Evolutionary conservation across 2,329 filamentous ascomycete species (phyloP), one percentile per base, ranked within the genome.

Genomic region (Claviceps sorghi): DNA sequence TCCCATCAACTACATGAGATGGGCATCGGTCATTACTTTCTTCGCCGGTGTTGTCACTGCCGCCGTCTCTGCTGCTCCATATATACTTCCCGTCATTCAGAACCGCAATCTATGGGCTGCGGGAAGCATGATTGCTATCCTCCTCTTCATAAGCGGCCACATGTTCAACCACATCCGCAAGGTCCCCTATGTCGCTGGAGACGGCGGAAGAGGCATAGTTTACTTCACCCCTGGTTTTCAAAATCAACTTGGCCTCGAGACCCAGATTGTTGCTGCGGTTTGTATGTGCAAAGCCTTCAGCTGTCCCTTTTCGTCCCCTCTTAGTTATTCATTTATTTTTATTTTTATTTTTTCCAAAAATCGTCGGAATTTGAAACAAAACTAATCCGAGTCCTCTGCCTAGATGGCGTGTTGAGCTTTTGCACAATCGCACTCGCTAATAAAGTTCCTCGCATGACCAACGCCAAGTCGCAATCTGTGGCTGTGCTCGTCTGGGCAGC

Each of bases 81-180:
- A 90, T 61, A 63, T 96, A 13, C 65, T 91, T 11, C 91, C 91
- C 3, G 63, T 96, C 54, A 67, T 96, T 38, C 87, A 89, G 67
- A 96, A 85, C 73, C 85, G 91, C 60, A 97, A 95, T 62, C 71
- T 97, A 19, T 98, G 93, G 93, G 90, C 91, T 26, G 88, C 86
- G 22, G 69, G 94, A 62, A 95, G 86, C 68, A 73, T 98, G 59
- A 89, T 97, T 62, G 76, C 83, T 15, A 90, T 98, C 57, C 78
- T 98, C 43, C 75, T 96, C 53, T 98, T 97, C 71, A 96, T 86
- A 47, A 93, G 86, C 61, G 94, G 93, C 41, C 90, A 97, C 70
- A 98, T 98, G 94, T 98, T 94, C 78, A 98, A 97, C 69, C 90
- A 96, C 65, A 98, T 98, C 64, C 82, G 94, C 60, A 91, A 93